Percentiles rank a stretch among this genome's conserved stretches.
phyloP scores from a whole-genome alignment of 2,329 filamentous ascomycete species.

The Nigrograna mackinnonii region DNA sequence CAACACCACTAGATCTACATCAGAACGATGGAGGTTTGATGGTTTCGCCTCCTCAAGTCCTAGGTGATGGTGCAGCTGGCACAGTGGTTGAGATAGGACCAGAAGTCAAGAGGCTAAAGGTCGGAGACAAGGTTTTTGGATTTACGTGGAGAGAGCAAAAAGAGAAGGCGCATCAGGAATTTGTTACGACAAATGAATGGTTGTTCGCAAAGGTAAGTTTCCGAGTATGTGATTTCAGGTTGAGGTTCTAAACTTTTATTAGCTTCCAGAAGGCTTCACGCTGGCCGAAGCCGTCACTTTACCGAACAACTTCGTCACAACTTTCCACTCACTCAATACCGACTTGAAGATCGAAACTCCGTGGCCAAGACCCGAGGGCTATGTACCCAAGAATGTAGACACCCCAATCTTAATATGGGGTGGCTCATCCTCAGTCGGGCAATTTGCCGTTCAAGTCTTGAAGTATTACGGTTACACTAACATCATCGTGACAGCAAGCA shows the following conservation, averaged over 20 bases:
- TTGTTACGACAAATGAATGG: conserved; percentile 56
- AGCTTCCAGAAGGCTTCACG: conserved; percentile 48
- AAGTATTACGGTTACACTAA: conserved; percentile 44
- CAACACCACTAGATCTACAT: conserved; percentile 65
- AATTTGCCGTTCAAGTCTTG: conserved; percentile 47
- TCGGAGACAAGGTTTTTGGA: conserved; percentile 61
- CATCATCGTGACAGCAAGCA: conserved; percentile 42
- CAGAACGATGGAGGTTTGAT: conserved; percentile 63
- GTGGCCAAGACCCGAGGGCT: conserved; percentile 57
- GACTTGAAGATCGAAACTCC: conserved; percentile 60
- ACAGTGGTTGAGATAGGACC: conserved; percentile 56
- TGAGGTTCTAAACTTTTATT: conserved; percentile 7
- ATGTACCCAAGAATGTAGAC: conserved; percentile 33
- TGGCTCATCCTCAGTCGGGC: conserved; percentile 47
- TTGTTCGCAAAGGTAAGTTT: conserved; percentile 36
- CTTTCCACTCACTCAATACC: conserved; percentile 57
- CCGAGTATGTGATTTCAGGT: neutral
- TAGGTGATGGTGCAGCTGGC: conserved; percentile 58
- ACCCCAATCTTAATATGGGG: conserved; percentile 48
- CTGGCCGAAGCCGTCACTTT: conserved; percentile 56
- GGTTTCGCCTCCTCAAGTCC: conserved; percentile 53
- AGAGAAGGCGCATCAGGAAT: conserved; percentile 61
- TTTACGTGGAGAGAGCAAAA: conserved; percentile 54
- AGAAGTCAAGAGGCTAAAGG: conserved; percentile 46
- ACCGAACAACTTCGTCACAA: conserved; percentile 61